These are phyloP conservation scores for Radiomyces spectabilis DNA, from an alignment of 192 early-diverging fungal genomes.

Conservation along the genomic window DNA sequence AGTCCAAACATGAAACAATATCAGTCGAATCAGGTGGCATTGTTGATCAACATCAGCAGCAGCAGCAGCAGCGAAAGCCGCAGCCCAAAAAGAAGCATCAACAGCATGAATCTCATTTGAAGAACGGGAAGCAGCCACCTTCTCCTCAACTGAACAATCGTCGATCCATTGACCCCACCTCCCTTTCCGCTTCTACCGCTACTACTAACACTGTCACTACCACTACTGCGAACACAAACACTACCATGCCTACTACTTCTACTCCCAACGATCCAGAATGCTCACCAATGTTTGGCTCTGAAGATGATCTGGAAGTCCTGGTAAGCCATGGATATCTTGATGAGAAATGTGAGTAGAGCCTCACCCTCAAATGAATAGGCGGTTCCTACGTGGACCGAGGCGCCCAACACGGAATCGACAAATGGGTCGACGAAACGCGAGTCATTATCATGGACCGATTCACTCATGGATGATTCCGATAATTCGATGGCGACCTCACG, in stretches of 20 bases:
- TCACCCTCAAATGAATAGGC: no score
- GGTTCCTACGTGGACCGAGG: slow-evolving; percentile 26
- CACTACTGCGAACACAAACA: no score
- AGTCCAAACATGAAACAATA: slow-evolving; percentile 17
- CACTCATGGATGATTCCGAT: slow-evolving; percentile 16
- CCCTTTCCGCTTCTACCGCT: neutral
- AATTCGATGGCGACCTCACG: slow-evolving; percentile 8
- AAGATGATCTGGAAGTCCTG: slow-evolving; percentile 18
- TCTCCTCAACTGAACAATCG: neutral
- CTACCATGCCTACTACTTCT: no score
- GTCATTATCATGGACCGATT: slow-evolving; percentile 11
- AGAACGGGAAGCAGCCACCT: no score
- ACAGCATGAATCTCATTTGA: neutral
- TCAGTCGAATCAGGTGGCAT: no score
- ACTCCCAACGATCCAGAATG: no score
- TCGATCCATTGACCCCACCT: neutral
- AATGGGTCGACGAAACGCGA: slow-evolving; percentile 8
- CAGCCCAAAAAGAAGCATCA: neutral
- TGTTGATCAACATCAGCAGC: slow-evolving; percentile 5
- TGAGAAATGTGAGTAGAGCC: no score
- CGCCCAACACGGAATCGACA: slow-evolving; percentile 4
- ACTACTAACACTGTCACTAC: slow-evolving; percentile 1
- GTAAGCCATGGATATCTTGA: no score
- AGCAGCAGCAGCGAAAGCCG: neutral
- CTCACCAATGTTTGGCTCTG: neutral